Percentiles rank a stretch among this genome's conserved stretches.
phyloP scores from a whole-genome alignment of 768 basidiomycete species.

The Mrakia gelida region DNA sequence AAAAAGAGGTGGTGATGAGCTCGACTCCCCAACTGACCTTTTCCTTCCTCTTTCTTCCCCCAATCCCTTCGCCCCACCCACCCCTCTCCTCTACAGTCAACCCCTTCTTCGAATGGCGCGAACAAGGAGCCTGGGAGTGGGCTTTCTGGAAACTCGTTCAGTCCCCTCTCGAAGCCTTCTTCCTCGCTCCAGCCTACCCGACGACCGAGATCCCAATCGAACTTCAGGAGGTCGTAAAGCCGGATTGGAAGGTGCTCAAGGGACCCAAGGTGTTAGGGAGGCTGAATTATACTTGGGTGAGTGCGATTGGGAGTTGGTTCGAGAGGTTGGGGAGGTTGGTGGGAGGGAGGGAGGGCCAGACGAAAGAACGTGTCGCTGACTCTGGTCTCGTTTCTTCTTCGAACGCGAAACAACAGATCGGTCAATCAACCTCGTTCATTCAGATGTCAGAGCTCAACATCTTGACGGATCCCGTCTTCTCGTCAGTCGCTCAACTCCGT shows the following conservation, averaged over 20 bases:
- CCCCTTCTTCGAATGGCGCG: slow-evolving; percentile 30
- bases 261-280: neutral
- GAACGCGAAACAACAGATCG: slow-evolving; percentile 40
- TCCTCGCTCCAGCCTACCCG: slow-evolving; percentile 23
- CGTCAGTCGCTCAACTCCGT: neutral
- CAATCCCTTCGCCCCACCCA: slow-evolving; percentile 6
- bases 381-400: too few species aligned
- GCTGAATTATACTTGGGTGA: slow-evolving; percentile 25
- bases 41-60: neutral
- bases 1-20: too few species aligned
- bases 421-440: slow-evolving; percentile 44
- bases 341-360: neutral
- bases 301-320: slow-evolving; percentile 6
- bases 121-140: slow-evolving; percentile 28
- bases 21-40: neutral
- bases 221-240: slow-evolving; percentile 17
- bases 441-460: slow-evolving; percentile 42
- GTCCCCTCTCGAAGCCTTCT: slow-evolving; percentile 15
- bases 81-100: slow-evolving; percentile 26
- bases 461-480: slow-evolving; percentile 45
- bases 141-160: slow-evolving; percentile 14
- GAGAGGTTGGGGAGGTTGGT: too few species aligned
- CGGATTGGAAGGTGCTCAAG: slow-evolving; percentile 19
- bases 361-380: slow-evolving; percentile 37
- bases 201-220: slow-evolving; percentile 21